phyloP scores from a whole-genome alignment of 2,329 filamentous ascomycete genomes.

The Fusarium sp. region DNA sequence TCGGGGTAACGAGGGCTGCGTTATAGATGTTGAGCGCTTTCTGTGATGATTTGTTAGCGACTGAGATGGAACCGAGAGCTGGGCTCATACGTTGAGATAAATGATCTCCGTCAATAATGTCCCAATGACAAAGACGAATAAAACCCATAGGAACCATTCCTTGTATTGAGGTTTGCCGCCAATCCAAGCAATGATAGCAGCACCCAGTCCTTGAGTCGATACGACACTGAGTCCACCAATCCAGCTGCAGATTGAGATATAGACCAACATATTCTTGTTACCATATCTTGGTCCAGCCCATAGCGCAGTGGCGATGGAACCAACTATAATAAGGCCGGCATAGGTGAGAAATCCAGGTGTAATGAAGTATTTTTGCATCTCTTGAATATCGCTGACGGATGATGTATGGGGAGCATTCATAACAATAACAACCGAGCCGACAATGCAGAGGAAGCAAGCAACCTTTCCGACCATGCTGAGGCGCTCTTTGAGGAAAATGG shows the following conservation, averaged over 20 bases:
- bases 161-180: constrained; percentile 90
- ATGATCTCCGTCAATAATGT: constrained; percentile 95
- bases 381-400: constrained; percentile 86
- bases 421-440: constrained; percentile 93
- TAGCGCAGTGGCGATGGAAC: constrained; percentile 76
- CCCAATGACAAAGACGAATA: constrained; percentile 89
- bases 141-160: constrained; percentile 95
- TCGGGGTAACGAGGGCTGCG: constrained; percentile 94
- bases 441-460: constrained; percentile 93
- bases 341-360: constrained; percentile 88
- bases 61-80: not conserved
- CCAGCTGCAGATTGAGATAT: constrained; percentile 95
- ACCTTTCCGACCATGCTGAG: constrained; percentile 97
- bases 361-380: constrained; percentile 91
- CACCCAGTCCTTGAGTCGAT: constrained; percentile 90
- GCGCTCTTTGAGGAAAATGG: constrained; percentile 95
- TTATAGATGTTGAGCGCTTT: constrained; percentile 99
- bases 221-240: constrained; percentile 95
- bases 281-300: constrained; percentile 90
- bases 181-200: constrained; percentile 89
- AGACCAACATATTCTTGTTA: constrained; percentile 97
- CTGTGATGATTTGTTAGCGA: constrained; percentile 62
- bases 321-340: constrained; percentile 83
- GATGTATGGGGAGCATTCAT: constrained; percentile 91
- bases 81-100: constrained; percentile 83